Base-by-base conservation (phyloP, 208 protist species). In the Leishmania lainsoni region DNA sequence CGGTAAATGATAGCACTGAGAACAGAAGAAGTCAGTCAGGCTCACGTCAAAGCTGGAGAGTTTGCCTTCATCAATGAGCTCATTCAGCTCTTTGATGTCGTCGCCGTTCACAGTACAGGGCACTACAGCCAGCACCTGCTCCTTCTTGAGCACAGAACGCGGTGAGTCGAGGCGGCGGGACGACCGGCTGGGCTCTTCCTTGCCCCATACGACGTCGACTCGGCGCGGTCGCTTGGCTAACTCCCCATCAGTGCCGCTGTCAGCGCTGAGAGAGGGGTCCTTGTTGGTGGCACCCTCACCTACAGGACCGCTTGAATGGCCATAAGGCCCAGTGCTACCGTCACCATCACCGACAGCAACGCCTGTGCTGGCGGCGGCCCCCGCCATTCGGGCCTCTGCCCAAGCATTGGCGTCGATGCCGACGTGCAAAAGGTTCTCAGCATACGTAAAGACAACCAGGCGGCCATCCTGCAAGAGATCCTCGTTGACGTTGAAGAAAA, bases 71-170 rank as follows among this genome's bases (percentile, higher is more conserved):
- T 91, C 84, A 1, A 95, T 81, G 0, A 96, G 83, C 39, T 88
- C 84, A 81, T 96, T 96, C 63, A 96, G 61, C n/a, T 85, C 84
- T 35, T 90, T 81, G 71, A 94, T 80, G 77, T 94, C 93, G 26
- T 85, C 83, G n/a, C 79, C 54, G 51, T 63, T 85, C 16, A 89
- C 76, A 5, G 63, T 26, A 63, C 84, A 74, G 14, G 86, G 75
- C 20, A 96, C 84, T 5, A 85, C 87, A 3, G 83, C 87, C 35
- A 96, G 86, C 68, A 88, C 86, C n/a, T 83, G 83, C 86, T 96
- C 93, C 80, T 81, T 84, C n/a, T 75, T 85, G 0, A 85, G 32
- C 58, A 73, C 58, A 2, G 76, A 73, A 69, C 73, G 81, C 35
- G 61, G 72, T 0, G 81, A 76, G 59, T 85, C 81, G 5, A 81